A percentile compares a stretch with the other conserved stretches of the same genome.
Evolutionary conservation across 2,329 filamentous ascomycete species (phyloP).

Genomic region (Epichloe glyceriae): DNA sequence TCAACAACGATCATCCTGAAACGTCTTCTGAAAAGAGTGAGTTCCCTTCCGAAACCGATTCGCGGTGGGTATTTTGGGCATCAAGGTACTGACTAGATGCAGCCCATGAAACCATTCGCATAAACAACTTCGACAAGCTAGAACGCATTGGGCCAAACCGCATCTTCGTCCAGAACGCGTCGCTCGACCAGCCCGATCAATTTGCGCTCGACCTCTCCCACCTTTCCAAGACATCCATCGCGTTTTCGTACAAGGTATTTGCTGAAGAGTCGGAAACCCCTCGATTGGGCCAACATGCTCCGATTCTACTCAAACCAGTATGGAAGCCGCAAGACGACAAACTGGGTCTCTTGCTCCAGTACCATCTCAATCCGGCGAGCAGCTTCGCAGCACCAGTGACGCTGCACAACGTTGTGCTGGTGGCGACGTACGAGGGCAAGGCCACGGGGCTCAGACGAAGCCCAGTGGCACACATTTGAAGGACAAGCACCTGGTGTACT

Average conservation of each 20-base stretch:
- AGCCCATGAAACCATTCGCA: constrained; percentile 56
- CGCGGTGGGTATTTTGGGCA: neutral
- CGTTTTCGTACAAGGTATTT: constrained; percentile 87
- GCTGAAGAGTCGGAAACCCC: constrained; percentile 42
- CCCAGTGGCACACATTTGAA: constrained; percentile 67
- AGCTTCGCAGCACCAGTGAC: constrained; percentile 28
- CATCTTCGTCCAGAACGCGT: constrained; percentile 65
- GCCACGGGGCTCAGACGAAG: constrained; percentile 61
- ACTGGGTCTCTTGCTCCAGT: constrained; percentile 74
- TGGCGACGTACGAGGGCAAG: constrained; percentile 58
- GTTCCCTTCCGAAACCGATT: constrained; percentile 11
- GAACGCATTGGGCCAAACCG: constrained; percentile 92
- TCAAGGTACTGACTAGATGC: neutral
- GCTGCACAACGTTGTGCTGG: constrained; percentile 60
- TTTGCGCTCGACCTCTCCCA: constrained; percentile 65
- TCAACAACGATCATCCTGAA: constrained; percentile 50
- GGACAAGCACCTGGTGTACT: constrained; percentile 66
- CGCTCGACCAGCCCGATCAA: constrained; percentile 56
- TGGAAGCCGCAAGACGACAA: constrained; percentile 82
- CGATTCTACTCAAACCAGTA: constrained; percentile 57
- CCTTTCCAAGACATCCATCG: constrained; percentile 62
- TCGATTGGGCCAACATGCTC: constrained; percentile 44
- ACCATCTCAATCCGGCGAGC: constrained; percentile 65
- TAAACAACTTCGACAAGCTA: constrained; percentile 78
- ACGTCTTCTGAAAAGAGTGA: constrained; percentile 33